Evolutionary conservation across 768 basidiomycete genomes (phyloP).

Genomic region (Hysterangium stoloniferum): DNA sequence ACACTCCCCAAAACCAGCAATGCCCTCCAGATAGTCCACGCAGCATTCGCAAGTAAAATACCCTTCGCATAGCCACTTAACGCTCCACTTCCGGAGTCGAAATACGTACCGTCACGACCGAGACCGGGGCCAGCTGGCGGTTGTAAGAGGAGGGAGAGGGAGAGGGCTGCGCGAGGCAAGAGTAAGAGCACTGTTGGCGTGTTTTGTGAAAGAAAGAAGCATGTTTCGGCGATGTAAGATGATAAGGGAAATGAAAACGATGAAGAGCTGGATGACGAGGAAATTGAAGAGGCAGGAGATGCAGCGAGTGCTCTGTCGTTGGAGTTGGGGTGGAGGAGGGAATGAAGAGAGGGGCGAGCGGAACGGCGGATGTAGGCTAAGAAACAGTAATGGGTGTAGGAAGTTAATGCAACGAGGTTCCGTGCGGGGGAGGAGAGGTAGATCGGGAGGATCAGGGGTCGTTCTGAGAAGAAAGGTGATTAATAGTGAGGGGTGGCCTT

Average conservation of each 20-base stretch:
- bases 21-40: constrained; percentile 72
- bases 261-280: background rate
- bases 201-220: constrained; percentile 80
- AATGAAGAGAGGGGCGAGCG: constrained; percentile 27
- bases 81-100: constrained; percentile 51
- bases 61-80: constrained; percentile 74
- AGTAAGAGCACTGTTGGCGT: constrained; percentile 74
- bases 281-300: constrained; percentile 11
- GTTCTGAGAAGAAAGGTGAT: constrained; percentile 40
- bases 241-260: background rate
- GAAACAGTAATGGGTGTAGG: constrained; percentile 80
- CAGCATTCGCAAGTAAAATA: constrained; percentile 69
- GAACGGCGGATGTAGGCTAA: constrained; percentile 69
- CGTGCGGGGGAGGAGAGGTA: constrained; percentile 77
- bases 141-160: constrained; percentile 64
- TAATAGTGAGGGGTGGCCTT: constrained; percentile 5
- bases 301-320: background rate
- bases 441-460: constrained; percentile 74
- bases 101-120: constrained; percentile 71
- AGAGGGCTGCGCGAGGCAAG: constrained; percentile 74
- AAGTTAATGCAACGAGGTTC: constrained; percentile 67
- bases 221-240: constrained; percentile 70
- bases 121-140: constrained; percentile 39
- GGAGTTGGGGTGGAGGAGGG: background rate
- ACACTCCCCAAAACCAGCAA: constrained; percentile 64